Conservation (phyloP, 371 early-diverging fungal genomes). For the Nematocida parisii region DNA sequence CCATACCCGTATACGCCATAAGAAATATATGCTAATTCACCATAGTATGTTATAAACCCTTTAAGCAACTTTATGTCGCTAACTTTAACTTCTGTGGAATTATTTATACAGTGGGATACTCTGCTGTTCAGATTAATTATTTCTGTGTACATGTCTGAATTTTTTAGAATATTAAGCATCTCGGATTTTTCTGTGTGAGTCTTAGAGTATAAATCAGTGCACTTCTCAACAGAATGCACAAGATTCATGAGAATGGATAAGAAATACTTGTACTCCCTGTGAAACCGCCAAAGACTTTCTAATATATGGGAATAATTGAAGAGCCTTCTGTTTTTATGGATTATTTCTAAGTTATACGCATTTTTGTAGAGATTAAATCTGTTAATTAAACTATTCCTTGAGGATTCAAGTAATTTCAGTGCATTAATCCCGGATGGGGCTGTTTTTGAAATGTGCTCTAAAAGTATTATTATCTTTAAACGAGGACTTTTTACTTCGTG, state of each 20-base stretch:
- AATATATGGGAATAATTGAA: conserved; percentile 21
- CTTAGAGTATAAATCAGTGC: neutral
- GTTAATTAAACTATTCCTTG: conserved; percentile 1
- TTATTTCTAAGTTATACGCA: conserved; percentile 28
- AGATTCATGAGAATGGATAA: neutral
- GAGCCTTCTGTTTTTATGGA: neutral
- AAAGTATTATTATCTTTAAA: neutral
- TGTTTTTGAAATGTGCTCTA: neutral
- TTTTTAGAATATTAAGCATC: neutral
- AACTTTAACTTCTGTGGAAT: neutral
- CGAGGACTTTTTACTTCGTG: conserved; percentile 36
- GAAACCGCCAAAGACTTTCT: conserved; percentile 24
- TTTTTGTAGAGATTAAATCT: conserved; percentile 33
- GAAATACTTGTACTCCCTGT: conserved; percentile 18
- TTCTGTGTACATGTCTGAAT: neutral
- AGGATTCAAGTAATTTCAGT: neutral
- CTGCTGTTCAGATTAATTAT: neutral
- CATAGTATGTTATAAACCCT: conserved; percentile 6
- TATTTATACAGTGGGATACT: neutral
- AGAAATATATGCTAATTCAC: neutral
- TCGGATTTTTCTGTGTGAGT: neutral
- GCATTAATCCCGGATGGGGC: neutral
- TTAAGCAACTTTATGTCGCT: conserved; percentile 1
- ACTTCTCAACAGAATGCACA: neutral
- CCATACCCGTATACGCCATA: conserved; percentile 27